These are phyloP conservation scores for Starmerella floris DNA, from an alignment of 805 yeast species.

Conservation along the genomic window DNA sequence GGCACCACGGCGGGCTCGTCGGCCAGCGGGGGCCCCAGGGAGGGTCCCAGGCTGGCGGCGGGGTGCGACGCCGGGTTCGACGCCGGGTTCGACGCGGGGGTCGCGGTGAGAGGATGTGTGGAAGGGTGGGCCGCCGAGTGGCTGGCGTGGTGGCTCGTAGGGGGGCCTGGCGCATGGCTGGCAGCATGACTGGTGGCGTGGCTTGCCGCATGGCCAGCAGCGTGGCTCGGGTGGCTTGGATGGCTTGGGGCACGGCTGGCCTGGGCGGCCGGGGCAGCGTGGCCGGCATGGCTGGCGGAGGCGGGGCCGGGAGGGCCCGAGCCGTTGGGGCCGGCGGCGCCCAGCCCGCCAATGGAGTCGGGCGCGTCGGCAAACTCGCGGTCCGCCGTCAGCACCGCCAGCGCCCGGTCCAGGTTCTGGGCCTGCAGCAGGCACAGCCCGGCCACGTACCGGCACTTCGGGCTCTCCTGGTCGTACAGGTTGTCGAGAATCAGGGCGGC, in stretches of 20 bases:
- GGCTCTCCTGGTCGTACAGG: constrained; percentile 33
- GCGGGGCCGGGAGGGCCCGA: not conserved
- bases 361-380: not conserved
- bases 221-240: not conserved
- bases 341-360: not conserved
- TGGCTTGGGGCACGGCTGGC: no score
- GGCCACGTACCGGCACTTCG: constrained; percentile 68
- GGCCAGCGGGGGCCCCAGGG: not conserved
- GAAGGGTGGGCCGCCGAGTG: not conserved
- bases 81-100: not conserved
- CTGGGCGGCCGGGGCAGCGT: not conserved
- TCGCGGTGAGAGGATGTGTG: no score
- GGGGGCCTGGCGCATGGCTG: not conserved
- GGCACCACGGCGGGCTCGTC: constrained; percentile 1
- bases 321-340: not conserved
- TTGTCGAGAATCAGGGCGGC: constrained; percentile 49
- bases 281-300: not conserved
- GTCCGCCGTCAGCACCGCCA: constrained; percentile 42
- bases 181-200: not conserved
- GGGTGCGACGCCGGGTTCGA: not conserved
- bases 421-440: constrained; percentile 45
- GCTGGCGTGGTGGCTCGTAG: not conserved
- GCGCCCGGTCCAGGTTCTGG: constrained; percentile 65
- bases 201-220: not conserved
- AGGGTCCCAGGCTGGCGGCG: not conserved